Evolutionary conservation across 371 early-diverging fungal genomes (phyloP), one percentile per base, ranked within the genome.

Genomic region (Rhizopus stolonifer): DNA sequence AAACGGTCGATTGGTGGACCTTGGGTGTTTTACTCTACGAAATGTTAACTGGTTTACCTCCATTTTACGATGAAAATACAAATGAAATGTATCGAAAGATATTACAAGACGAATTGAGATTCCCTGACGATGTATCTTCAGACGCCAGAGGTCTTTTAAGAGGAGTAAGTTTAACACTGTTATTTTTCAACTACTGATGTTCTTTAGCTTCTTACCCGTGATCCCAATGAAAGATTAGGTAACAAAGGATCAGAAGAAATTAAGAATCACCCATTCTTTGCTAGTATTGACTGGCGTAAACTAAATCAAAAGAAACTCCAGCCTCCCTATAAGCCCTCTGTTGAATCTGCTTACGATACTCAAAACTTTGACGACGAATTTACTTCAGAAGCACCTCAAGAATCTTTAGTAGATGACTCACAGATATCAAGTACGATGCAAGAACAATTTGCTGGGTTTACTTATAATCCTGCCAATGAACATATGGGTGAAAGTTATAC

Each of bases 1-100:
- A 91, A 66, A 76, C 83, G 2, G 96, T 95, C 1, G 24, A 99
- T 72, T 95, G 98, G 94, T 99, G 99, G 99, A 92, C 96, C 8
- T 77, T 98, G 34, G 99, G 98, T 32, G 93, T 99, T 32, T 77
- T 98, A 39, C 77, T 99, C 19, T 99, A 92, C 74, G 97, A 98
- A 67, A 93, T 99, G 94, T 69, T 96, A 71, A 86, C 91, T 10
- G 96, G 96, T 7, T 79, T 95, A 38, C 96, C 96, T 25, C 96
- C 98, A 1, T 97, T 95, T 74, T 97, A 96, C 61, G 92, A 93
- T 69, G 96, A 95, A 65, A 92, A 95, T 63, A 88, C 89, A 54
- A 91, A 94, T 60, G 93, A 93, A 65, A 95, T 97, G 95, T 96
- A 97, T 72, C 79, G 89, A 52, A 92, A 92, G 73, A 95, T 94